Evolutionary conservation across 2,329 filamentous ascomycete species (phyloP).

Genomic region (Dactylellina parvicollis): DNA sequence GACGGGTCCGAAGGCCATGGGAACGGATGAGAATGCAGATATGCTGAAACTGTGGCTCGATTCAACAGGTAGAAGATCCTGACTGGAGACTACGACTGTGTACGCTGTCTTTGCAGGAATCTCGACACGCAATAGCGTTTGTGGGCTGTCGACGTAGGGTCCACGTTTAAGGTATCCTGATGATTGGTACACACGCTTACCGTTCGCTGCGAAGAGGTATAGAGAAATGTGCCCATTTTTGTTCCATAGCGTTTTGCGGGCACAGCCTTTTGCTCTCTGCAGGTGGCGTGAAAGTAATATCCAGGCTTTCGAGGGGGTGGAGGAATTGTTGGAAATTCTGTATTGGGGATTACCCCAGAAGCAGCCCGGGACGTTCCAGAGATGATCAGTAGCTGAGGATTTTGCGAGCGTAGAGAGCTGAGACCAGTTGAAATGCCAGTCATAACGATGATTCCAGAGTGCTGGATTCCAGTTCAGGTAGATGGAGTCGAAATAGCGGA

Average conservation of each 20-base stretch:
- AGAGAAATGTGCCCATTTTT: slow-evolving; percentile 86
- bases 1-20: slow-evolving; percentile 72
- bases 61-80: slow-evolving; percentile 72
- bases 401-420: slow-evolving; percentile 64
- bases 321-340: slow-evolving; percentile 68
- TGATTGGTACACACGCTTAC: slow-evolving; percentile 76
- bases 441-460: slow-evolving; percentile 81
- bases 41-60: slow-evolving; percentile 84
- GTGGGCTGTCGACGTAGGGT: slow-evolving; percentile 92
- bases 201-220: slow-evolving; percentile 77
- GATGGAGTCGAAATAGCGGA: slow-evolving; percentile 92
- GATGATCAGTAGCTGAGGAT: slow-evolving; percentile 60
- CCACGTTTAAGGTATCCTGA: slow-evolving; percentile 77
- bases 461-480: slow-evolving; percentile 97
- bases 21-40: slow-evolving; percentile 77
- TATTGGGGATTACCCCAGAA: slow-evolving; percentile 76
- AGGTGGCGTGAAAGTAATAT: slow-evolving; percentile 88
- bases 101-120: slow-evolving; percentile 64
- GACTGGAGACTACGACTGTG: slow-evolving; percentile 77
- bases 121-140: slow-evolving; percentile 79
- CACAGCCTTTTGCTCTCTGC: slow-evolving; percentile 58
- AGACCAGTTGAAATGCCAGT: slow-evolving; percentile 90
- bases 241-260: slow-evolving; percentile 57
- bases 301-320: slow-evolving; percentile 75
- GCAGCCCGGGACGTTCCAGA: slow-evolving; percentile 62